Conservation (phyloP, 192 early-diverging fungal species). For the Cetraspora pellucida region DNA sequence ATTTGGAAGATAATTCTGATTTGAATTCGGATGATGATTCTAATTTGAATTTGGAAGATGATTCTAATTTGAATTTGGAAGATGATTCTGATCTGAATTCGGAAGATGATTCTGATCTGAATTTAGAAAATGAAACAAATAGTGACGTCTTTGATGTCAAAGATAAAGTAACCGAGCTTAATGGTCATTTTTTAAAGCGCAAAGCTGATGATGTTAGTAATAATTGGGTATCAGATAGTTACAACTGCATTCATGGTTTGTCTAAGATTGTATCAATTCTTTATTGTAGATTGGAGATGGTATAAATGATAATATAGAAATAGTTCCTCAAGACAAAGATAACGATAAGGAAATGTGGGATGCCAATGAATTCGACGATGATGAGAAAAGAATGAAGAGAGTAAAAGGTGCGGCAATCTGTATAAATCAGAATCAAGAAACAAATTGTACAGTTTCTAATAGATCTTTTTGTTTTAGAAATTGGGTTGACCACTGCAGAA, state of each 20-base stretch:
- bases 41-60: no score
- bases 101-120: conserved; percentile 14
- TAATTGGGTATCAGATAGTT: neutral
- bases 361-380: conserved; percentile 62
- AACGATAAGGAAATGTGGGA: conserved; percentile 59
- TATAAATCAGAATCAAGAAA: no score
- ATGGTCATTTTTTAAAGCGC: conserved; percentile 52
- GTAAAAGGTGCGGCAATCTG: conserved; percentile 47
- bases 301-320: conserved; percentile 63
- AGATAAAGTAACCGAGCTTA: conserved; percentile 35
- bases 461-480: conserved; percentile 35
- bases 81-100: conserved; percentile 43
- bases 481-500: conserved; percentile 85
- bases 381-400: conserved; percentile 49
- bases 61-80: conserved; percentile 3
- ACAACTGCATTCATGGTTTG: neutral
- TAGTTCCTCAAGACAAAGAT: conserved; percentile 47
- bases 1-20: conserved; percentile 40
- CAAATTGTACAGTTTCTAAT: neutral
- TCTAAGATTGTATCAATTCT: conserved; percentile 4
- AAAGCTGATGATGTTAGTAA: conserved; percentile 52
- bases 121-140: no score
- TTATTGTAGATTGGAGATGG: conserved; percentile 39
- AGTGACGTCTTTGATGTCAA: conserved; percentile 38
- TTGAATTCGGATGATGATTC: conserved; percentile 35